These are phyloP conservation scores for Hemileccinum rubropunctum DNA, from an alignment of 768 basidiomycete genomes.

Conservation along the genomic window DNA sequence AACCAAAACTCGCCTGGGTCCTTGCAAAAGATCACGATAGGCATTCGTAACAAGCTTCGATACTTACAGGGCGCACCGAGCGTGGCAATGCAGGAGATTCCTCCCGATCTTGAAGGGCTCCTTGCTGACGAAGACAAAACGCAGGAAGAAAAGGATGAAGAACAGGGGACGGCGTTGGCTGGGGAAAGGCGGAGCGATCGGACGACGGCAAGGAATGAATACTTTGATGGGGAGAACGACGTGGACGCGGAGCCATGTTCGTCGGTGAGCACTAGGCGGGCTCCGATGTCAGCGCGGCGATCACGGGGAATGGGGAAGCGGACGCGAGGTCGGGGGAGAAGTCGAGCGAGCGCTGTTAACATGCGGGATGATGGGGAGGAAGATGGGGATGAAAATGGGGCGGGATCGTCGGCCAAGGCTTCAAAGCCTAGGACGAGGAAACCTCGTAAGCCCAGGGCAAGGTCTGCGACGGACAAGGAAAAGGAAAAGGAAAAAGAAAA, in stretches of 20 bases:
- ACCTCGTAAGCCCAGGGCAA: too few relatives aligned
- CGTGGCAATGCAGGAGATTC: constrained; percentile 94
- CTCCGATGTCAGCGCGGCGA: constrained; percentile 11
- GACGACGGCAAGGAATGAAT: constrained; percentile 60
- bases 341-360: constrained; percentile 30
- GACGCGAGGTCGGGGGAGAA: constrained; percentile 30
- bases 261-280: constrained; percentile 21
- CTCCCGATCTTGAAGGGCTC: constrained; percentile 82
- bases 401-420: constrained; percentile 23
- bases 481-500: constrained; percentile 24
- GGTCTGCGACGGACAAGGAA: constrained; percentile 21
- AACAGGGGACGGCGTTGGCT: constrained; percentile 51
- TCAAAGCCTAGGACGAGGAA: constrained; percentile 21
- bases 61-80: constrained; percentile 96
- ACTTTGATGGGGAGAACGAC: constrained; percentile 71
- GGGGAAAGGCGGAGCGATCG: constrained; percentile 54
- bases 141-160: constrained; percentile 69
- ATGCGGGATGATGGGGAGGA: constrained; percentile 37
- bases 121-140: constrained; percentile 70
- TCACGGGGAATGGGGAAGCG: constrained; percentile 26
- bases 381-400: constrained; percentile 33
- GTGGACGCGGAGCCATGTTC: constrained; percentile 49
- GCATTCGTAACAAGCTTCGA: constrained; percentile 81
- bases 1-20: constrained; percentile 86
- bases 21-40: constrained; percentile 84